Conservation (phyloP, 441 rosid genomes). For the Adansonia grandidieri region DNA sequence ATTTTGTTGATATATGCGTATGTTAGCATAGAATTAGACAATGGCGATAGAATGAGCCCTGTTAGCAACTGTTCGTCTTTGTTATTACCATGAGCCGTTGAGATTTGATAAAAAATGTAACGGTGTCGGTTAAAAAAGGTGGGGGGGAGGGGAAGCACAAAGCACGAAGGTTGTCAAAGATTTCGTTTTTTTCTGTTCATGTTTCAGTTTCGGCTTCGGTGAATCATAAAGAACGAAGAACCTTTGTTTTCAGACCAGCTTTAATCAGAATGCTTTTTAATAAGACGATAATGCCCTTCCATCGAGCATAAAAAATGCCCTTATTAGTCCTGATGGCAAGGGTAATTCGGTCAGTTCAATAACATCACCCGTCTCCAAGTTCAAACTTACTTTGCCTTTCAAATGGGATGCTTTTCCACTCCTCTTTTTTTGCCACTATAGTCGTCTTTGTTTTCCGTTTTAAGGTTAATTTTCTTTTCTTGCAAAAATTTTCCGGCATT, state of each 20-base stretch:
- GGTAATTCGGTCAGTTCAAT: slow-evolving; percentile 32
- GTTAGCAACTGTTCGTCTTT: slow-evolving; percentile 4
- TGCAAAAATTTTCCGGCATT: slow-evolving; percentile 36
- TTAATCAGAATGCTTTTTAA: not conserved
- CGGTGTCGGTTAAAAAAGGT: not conserved
- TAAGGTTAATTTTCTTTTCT: not conserved
- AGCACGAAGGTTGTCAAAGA: slow-evolving; percentile 48
- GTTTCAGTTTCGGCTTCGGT: slow-evolving; percentile 9
- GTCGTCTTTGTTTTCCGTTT: slow-evolving; percentile 25
- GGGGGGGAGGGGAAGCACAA: slow-evolving; percentile 31
- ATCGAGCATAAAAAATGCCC: not conserved
- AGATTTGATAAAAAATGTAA: slow-evolving; percentile 24
- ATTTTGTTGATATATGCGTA: not conserved
- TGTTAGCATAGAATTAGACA: slow-evolving; percentile 1
- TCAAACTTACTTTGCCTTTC: slow-evolving; percentile 29
- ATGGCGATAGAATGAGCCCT: slow-evolving; percentile 11
- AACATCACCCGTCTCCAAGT: slow-evolving; percentile 24
- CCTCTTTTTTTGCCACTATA: slow-evolving; percentile 27
- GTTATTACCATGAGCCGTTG: slow-evolving; percentile 35
- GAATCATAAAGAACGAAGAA: slow-evolving; percentile 22
- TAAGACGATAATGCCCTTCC: slow-evolving; percentile 33
- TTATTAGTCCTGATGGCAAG: not conserved
- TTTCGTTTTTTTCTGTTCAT: slow-evolving; percentile 29
- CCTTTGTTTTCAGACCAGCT: not conserved
- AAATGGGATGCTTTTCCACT: not conserved